Evolutionary conservation across 1,284 basidiomycete species (phyloP).

Genomic region (Puccinia coronata): DNA sequence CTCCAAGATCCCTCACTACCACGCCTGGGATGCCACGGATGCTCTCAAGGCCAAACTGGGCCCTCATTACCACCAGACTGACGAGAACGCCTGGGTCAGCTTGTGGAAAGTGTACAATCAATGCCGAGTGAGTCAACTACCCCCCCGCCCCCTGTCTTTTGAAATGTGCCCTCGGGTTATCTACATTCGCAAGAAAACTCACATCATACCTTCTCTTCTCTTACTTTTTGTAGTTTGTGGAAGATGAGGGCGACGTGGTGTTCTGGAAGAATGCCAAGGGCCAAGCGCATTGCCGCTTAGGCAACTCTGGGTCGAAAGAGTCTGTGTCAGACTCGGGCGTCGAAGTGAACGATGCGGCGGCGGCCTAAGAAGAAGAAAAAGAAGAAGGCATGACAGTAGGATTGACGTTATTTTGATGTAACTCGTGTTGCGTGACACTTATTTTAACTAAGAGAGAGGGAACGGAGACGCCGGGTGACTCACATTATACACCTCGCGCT

Average conservation of each 20-base stretch:
- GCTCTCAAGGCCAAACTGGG: conserved; percentile 81
- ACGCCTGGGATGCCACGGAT: conserved; percentile 85
- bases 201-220: background rate
- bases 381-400: no score
- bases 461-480: no score
- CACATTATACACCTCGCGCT: no score
- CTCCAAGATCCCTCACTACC: conserved; percentile 91
- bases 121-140: conserved; percentile 59
- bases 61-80: conserved; percentile 62
- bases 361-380: background rate
- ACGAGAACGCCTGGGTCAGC: conserved; percentile 63
- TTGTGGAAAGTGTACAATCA: conserved; percentile 62
- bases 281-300: conserved; percentile 65
- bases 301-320: conserved; percentile 62
- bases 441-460: no score
- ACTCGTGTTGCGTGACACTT: no score
- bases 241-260: conserved; percentile 84
- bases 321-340: conserved; percentile 53
- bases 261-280: conserved; percentile 89
- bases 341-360: conserved; percentile 28
- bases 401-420: no score
- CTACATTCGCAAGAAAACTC: no score
- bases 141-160: background rate
- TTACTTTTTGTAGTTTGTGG: conserved; percentile 69
- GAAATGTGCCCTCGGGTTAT: background rate